Evolutionary conservation across 169 alveolate genomes (phyloP), one percentile per base, ranked within the genome.

Genomic region (Amoebophrya sp.): DNA sequence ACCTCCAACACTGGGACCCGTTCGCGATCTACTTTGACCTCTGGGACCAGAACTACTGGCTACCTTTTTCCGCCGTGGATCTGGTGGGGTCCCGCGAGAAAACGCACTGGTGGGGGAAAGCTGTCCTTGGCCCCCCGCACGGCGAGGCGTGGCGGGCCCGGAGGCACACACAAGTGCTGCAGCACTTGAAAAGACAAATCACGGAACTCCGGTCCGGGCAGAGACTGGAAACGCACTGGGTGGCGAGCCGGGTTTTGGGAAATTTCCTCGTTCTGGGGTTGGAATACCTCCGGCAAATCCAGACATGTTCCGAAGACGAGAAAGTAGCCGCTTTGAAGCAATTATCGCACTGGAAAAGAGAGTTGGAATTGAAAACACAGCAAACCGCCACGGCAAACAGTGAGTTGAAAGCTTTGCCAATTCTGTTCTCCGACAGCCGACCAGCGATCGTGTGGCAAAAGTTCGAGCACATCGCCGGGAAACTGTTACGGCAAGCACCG

Each of bases 41-140:
- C 29, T 89, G 91, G 91, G 55, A 89, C 91, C 35, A 40, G 38
- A 89, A 47, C 77, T 89, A 89, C 91, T 89, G 91, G 91, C 35
- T 40, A 29, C 91, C 91, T 12, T 89, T 40, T 77, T 89, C 91
- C 83, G 83, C 83, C 18, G 35, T n/a, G 35, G 35, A n/a, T 25
- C 83, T 66, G 29, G 32, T n/a, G 18, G 66, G 66, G 29, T 12
- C 29, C 18, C 66, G 66, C 66, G 66, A 47, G 29, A 47, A 7
- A 47, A 47, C 29, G 29, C 66, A 47, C 18, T 47, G 66, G 66
- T 47, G 66, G 66, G 29, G 29, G 29, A 7, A 18, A 18, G 66
- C 66, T 12, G 29, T 18, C 0, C 35, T 66, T 2, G 83, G 83
- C 1, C 35, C 83, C 83, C 7, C 39, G 7, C 83, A 25, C 35